A percentile compares a stretch with the other conserved stretches of the same genome.
phyloP scores from a whole-genome alignment of 768 basidiomycete species.

The Paxillus involutus region DNA sequence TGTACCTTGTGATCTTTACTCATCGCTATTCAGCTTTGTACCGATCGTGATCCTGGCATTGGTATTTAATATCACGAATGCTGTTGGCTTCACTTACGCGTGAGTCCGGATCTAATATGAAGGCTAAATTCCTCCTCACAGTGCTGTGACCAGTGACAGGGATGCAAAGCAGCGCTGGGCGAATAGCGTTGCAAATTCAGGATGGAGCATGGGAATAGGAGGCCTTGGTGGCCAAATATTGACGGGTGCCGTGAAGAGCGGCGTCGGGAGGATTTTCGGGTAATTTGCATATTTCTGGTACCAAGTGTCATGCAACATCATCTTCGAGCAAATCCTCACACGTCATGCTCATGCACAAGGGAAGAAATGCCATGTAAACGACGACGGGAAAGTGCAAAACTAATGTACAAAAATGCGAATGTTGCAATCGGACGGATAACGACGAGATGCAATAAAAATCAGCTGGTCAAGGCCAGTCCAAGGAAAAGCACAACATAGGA shows the following conservation, averaged over 20 bases:
- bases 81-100: conserved; percentile 97
- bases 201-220: conserved; percentile 73
- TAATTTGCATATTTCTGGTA: conserved; percentile 15
- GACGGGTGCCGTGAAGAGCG: conserved; percentile 77
- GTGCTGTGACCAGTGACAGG: conserved; percentile 56
- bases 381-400: conserved; percentile 13
- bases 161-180: conserved; percentile 96
- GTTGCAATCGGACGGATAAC: conserved; percentile 20
- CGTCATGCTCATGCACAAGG: conserved; percentile 5
- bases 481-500: conserved; percentile 26
- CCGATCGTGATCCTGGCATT: conserved; percentile 93
- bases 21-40: conserved; percentile 62
- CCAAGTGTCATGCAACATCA: conserved; percentile 3
- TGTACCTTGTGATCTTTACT: conserved; percentile 6
- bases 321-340: not conserved
- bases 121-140: conserved; percentile 11
- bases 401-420: conserved; percentile 32
- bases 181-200: conserved; percentile 62
- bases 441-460: conserved; percentile 14
- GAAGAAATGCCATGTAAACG: conserved; percentile 7
- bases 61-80: conserved; percentile 95
- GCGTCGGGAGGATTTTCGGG: conserved; percentile 77
- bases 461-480: conserved; percentile 12
- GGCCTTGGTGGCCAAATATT: conserved; percentile 85
- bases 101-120: conserved; percentile 37